These are phyloP conservation scores for Dactylorhiza incarnata DNA, from an alignment of 106 monocot genomes.

Conservation along the genomic window DNA sequence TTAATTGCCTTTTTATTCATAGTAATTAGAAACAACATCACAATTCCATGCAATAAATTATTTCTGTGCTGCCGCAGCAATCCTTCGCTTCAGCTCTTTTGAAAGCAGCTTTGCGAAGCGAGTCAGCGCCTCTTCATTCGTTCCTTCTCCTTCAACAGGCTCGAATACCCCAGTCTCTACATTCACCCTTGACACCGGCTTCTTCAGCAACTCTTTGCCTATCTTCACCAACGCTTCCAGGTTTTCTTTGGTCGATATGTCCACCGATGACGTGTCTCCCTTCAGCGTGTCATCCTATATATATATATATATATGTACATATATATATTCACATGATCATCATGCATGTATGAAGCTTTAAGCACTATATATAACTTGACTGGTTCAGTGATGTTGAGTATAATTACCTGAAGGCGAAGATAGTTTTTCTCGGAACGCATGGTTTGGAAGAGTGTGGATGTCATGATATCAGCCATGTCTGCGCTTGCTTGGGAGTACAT, in stretches of 20 bases:
- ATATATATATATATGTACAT: no score
- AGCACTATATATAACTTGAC: no score
- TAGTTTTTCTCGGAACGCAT: conserved; percentile 34
- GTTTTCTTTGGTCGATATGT: conserved; percentile 45
- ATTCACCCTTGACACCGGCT: conserved; percentile 44
- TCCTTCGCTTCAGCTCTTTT: conserved; percentile 17
- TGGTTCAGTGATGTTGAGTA: no score
- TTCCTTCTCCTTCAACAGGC: conserved; percentile 22
- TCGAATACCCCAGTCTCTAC: conserved; percentile 39
- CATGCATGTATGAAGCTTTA: no score
- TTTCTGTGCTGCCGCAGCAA: no score
- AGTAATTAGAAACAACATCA: no score
- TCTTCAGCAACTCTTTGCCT: conserved; percentile 37
- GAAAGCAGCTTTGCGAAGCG: conserved; percentile 40
- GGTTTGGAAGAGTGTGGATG: conserved; percentile 42
- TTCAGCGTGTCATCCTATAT: conserved; percentile 38
- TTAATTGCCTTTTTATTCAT: no score
- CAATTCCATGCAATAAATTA: no score
- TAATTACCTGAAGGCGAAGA: conserved; percentile 62
- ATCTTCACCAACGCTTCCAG: conserved; percentile 28
- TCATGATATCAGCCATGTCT: conserved; percentile 71
- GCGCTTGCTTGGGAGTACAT: conserved; percentile 47
- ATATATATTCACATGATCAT: no score
- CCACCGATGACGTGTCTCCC: conserved; percentile 32
- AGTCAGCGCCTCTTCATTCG: conserved; percentile 34